phyloP scores from a whole-genome alignment of 164 flowering plant species.

The Saururus chinensis region DNA sequence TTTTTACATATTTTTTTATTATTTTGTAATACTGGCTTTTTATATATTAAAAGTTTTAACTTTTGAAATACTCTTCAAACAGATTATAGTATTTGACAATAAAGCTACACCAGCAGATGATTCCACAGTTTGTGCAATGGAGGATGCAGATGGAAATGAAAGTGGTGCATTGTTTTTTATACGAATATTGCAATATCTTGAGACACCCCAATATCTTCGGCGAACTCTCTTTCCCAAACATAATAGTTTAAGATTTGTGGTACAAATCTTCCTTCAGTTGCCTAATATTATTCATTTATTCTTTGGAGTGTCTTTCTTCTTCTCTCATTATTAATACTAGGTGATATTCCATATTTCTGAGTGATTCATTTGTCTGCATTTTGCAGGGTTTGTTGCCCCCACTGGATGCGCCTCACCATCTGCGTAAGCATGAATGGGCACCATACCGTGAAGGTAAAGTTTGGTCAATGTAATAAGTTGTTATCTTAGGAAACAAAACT shows the following conservation, averaged over 20 bases:
- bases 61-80: background rate
- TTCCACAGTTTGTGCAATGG: conserved; percentile 13
- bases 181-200: conserved; percentile 76
- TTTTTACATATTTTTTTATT: no score
- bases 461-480: background rate
- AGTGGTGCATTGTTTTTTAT: conserved; percentile 73
- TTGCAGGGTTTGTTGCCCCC: conserved; percentile 88
- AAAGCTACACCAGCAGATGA: conserved; percentile 28
- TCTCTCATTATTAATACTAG: background rate
- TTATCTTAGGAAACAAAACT: background rate
- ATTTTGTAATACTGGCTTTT: no score
- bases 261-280: conserved; percentile 12
- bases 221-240: conserved; percentile 69
- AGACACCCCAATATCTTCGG: conserved; percentile 93
- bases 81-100: conserved; percentile 84
- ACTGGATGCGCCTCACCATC: conserved; percentile 97
- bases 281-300: background rate
- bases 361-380: conserved; percentile 8
- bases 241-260: conserved; percentile 77
- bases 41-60: no score
- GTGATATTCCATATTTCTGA: background rate
- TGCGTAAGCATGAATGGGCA: conserved; percentile 97
- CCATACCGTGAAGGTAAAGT: conserved; percentile 76
- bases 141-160: conserved; percentile 39
- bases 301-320: background rate